These are phyloP conservation scores for Oryza meyeriana DNA, from an alignment of 176 grass and related monocot genomes.

Conservation along the genomic window DNA sequence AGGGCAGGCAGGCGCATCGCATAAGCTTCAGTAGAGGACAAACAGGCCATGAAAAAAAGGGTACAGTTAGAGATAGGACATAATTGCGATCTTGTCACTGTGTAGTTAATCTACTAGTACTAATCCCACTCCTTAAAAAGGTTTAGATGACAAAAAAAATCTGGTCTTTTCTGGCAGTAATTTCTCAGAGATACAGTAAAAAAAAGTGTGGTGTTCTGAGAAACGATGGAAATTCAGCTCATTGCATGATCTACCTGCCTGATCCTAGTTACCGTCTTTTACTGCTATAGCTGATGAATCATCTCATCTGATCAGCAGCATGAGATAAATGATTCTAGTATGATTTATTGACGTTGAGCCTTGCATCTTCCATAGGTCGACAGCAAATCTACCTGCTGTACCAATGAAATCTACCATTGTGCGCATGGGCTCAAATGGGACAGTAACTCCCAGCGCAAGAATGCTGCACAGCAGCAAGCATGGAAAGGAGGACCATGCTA, in stretches of 20 bases:
- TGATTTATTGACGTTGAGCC: background rate
- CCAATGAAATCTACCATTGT: constrained; percentile 17
- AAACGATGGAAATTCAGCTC: background rate
- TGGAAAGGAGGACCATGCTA: background rate
- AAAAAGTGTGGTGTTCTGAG: background rate
- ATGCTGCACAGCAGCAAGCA: background rate
- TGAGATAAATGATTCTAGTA: background rate
- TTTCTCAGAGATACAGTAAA: background rate
- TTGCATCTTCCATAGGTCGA: constrained; percentile 10
- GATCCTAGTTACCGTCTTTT: background rate
- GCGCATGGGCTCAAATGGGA: background rate
- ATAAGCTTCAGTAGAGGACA: background rate
- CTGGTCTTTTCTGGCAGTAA: background rate
- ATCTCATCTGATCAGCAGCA: background rate
- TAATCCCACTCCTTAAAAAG: background rate
- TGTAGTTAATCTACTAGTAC: background rate
- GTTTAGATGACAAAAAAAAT: background rate
- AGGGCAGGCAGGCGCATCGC: background rate
- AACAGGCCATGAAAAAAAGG: background rate
- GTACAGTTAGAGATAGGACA: background rate
- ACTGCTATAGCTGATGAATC: background rate
- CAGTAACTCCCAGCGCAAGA: background rate
- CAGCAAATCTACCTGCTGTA: constrained; percentile 22
- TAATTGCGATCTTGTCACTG: background rate
- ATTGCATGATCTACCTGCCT: too few species aligned